Percentiles rank a stretch among this genome's conserved stretches.
Conservation (phyloP, 441 rosid species). For the Gossypium davidsonii region DNA sequence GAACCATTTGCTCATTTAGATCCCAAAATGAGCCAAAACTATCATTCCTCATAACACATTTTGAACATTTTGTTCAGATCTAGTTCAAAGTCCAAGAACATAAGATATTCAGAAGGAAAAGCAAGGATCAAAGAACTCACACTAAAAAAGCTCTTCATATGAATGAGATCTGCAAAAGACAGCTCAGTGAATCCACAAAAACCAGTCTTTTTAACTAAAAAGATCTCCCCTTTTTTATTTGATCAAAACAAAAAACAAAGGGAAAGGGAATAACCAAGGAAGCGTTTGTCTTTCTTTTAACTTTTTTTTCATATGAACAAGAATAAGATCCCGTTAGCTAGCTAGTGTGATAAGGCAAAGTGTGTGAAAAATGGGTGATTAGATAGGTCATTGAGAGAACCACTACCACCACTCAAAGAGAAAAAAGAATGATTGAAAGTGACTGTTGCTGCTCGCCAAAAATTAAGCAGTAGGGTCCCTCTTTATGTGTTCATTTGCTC, state of each 20-base stretch:
- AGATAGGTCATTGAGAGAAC: slow-evolving; percentile 49
- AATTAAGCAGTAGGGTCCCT: slow-evolving; percentile 72
- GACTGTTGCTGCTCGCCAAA: slow-evolving; percentile 74
- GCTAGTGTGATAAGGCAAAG: slow-evolving; percentile 27
- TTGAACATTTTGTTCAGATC: not conserved
- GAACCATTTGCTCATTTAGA: slow-evolving; percentile 15
- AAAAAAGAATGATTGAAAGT: slow-evolving; percentile 52
- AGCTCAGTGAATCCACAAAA: slow-evolving; percentile 15
- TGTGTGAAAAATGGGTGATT: slow-evolving; percentile 25
- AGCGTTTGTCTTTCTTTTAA: slow-evolving; percentile 10
- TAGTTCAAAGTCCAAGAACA: not conserved
- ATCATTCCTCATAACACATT: not conserved
- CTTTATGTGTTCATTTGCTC: slow-evolving; percentile 43
- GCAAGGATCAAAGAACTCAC: slow-evolving; percentile 43
- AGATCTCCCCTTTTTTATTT: not conserved
- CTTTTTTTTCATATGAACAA: slow-evolving; percentile 9
- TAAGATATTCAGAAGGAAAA: not conserved
- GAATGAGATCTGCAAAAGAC: slow-evolving; percentile 44
- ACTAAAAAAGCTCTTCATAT: slow-evolving; percentile 73
- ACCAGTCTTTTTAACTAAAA: slow-evolving; percentile 13
- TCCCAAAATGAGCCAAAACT: slow-evolving; percentile 15
- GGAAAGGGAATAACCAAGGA: slow-evolving; percentile 9
- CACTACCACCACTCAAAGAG: slow-evolving; percentile 36
- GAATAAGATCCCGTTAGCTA: slow-evolving; percentile 13
- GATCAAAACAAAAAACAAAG: slow-evolving; percentile 9